phyloP scores from a whole-genome alignment of 208 protist species.

The Acanthamoeba triangularis region DNA sequence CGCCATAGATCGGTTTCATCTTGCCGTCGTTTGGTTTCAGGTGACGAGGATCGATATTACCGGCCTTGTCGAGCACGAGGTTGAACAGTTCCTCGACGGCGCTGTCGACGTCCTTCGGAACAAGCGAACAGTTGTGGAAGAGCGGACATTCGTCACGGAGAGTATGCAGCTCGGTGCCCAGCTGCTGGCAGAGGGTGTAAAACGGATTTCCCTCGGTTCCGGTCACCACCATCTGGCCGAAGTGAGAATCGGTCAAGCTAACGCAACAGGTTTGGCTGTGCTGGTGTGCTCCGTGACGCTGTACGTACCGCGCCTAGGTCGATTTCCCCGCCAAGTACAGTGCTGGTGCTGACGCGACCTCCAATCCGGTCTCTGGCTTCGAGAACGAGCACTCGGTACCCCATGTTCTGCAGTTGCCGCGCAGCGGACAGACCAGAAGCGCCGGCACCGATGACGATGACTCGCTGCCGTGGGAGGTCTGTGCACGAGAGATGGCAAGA shows the following conservation, averaged over 20 bases:
- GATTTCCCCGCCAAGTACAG: background rate
- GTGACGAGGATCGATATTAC: background rate
- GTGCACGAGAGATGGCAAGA: background rate
- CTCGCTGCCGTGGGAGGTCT: background rate
- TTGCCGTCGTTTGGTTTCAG: background rate
- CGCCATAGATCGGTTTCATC: background rate
- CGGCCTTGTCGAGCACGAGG: slow-evolving; percentile 46
- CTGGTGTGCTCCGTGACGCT: background rate
- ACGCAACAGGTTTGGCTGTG: too few species aligned
- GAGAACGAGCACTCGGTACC: slow-evolving; percentile 62
- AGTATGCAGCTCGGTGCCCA: slow-evolving; percentile 6
- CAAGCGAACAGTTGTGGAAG: background rate
- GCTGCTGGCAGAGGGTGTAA: slow-evolving; percentile 18
- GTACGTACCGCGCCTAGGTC: slow-evolving; percentile 61
- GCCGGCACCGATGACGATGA: slow-evolving; percentile 78
- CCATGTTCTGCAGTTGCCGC: slow-evolving; percentile 34
- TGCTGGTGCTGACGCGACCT: slow-evolving; percentile 56
- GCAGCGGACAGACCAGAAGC: slow-evolving; percentile 77
- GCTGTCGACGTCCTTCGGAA: slow-evolving; percentile 12
- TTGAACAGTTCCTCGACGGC: slow-evolving; percentile 63
- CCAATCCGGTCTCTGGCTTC: slow-evolving; percentile 74
- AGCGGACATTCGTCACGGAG: slow-evolving; percentile 36
- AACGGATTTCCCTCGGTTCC: slow-evolving; percentile 65
- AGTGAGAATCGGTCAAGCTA: background rate
- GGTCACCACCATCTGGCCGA: slow-evolving; percentile 61